Evolutionary conservation across 306 rosid genomes (phyloP), one percentile per base, ranked within the genome.

Genomic region (Crataegus laevigata): DNA sequence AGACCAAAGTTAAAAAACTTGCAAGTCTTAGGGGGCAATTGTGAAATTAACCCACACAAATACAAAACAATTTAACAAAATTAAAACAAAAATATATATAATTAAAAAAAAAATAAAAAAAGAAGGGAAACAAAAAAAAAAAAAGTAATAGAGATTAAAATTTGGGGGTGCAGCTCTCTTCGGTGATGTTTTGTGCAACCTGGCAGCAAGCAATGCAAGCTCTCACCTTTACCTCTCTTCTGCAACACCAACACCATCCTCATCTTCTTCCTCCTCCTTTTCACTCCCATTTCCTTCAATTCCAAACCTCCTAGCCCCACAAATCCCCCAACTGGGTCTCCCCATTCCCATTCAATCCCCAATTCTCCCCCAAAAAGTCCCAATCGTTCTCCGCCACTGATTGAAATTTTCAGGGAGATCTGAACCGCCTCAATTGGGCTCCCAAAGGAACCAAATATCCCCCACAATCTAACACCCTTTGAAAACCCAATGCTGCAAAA

Each of bases 171-270:
- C 54, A 15, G 59, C 59, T 66, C 36, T 7, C 21, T 54, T 45
- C n/a, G 19, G 51, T 60, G 69, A 21, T 4, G 11, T 21, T 12
- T 8, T 55, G 75, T 63, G 80, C 77, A 26, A 82, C 80, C 82
- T 76, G 86, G 68, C 84, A 72, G 76, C 54, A 15, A 47, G 52
- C 79, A 29, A 43, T 81, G 83, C 85, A 75, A 26, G 83, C 81
- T 61, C 79, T 83, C 8, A 22, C 54, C 71, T 64, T 25, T 47
- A 47, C 43, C 34, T 60, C 63, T 63, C 57, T 58, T 52, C 77
- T 58, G 18, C 77, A 60, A 18, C 68, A 59, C 26, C 67, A 24
- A 1, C 47, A 19, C 21, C 64, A 8, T 1, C 59, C 1, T 17
- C 36, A 11, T 26, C 42, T 3, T 34, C 69, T 19, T 32, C 64